A percentile compares a stretch with the other conserved stretches of the same genome.
Evolutionary conservation across 257 asterid species (phyloP).

Genomic region (Verbascum thapsus): DNA sequence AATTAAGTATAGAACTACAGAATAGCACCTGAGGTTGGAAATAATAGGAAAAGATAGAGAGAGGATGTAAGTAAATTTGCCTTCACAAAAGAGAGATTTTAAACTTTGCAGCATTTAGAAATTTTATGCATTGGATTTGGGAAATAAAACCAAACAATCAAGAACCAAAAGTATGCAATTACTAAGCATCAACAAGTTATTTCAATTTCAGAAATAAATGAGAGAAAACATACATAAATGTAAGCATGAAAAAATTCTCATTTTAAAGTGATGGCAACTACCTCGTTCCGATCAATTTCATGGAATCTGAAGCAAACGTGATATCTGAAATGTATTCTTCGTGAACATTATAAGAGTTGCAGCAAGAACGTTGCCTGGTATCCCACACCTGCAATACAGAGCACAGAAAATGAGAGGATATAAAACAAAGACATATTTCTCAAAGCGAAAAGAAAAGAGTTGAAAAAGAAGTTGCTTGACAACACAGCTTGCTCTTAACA

Average conservation of each 20-base stretch:
- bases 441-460: background rate
- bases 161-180: background rate
- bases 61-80: background rate
- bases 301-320: conserved; percentile 77
- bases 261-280: conserved; percentile 23
- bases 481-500: background rate
- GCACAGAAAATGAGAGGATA: too few relatives aligned
- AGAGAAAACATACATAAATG: too few relatives aligned
- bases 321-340: conserved; percentile 89
- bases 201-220: background rate
- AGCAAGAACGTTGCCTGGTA: conserved; percentile 85
- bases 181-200: background rate
- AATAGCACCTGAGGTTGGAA: conserved; percentile 17
- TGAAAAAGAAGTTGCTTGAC: conserved; percentile 10
- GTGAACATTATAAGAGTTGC: conserved; percentile 66
- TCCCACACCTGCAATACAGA: conserved; percentile 74
- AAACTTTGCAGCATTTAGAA: background rate
- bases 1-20: background rate
- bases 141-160: background rate
- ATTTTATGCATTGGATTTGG: background rate
- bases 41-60: background rate
- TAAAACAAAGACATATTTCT: conserved; percentile 7
- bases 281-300: conserved; percentile 83
- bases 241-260: too few relatives aligned
- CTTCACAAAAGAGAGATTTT: background rate